Base-by-base conservation (phyloP, 2,329 filamentous ascomycete species). In the Talaromyces sp. region DNA sequence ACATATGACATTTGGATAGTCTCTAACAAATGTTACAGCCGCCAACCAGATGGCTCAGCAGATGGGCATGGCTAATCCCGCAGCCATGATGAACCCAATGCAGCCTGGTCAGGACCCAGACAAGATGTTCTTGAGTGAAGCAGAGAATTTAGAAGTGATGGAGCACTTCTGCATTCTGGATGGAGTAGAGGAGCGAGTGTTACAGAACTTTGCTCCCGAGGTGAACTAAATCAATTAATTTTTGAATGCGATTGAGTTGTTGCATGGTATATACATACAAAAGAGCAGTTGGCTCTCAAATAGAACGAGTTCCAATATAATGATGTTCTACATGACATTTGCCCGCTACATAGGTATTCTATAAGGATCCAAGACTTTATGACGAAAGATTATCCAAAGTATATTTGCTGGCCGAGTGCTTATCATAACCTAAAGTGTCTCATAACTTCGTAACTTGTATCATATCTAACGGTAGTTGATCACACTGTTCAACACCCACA, bases 151-250 rank as follows among this genome's bases (percentile, higher is more conserved):
- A 57, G 92, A 95, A 64, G 94, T 99, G 20, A 83, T 96, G 66
- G 92, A 96, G 71, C 93, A 97, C 74, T 89, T 91, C 70, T 97
- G 90, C 66, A 90, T 97, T 58, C 77, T 97, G 54, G 90, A 96
- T 65, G 88, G 88, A 16, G 87, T 97, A 52, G 92, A 97, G 77
- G 84, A 91, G 68, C 85, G 94, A 69, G 77, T 99, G 54, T 77
- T 97, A 66, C 80, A 80, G 68, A 75, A 74, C 44, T 66, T 70
- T 61, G 69, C 62, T 29, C 56, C 62, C 13, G 57, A 64, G 35
- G 56, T 41, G 46, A 49, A 49, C 20, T 49, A 41, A 32, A 46
- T 27, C 13, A 16, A 27, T 24, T 33, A 33, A 30, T 27, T 33
- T 11, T 22, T 22, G 10, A 24, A 17, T n/a, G 22, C 32, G 29